A percentile compares a stretch with the other conserved stretches of the same genome.
These are phyloP conservation scores for Viridothelium virens DNA, from an alignment of 495 filamentous ascomycete genomes.

Conservation along the genomic window DNA sequence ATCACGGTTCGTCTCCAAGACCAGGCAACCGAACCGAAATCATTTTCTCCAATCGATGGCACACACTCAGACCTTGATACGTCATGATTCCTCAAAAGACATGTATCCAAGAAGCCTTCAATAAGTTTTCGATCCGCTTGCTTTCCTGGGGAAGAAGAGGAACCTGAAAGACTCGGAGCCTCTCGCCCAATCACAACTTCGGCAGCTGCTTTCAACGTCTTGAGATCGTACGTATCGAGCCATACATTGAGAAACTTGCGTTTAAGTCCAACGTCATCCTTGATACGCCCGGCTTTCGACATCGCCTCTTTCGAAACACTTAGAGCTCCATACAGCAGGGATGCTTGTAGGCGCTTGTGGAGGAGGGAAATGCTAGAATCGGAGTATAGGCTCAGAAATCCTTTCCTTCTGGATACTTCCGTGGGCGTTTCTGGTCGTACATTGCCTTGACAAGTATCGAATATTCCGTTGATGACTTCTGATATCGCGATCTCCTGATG, in stretches of 20 bases:
- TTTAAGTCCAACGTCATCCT: conserved; percentile 52
- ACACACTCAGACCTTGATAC: conserved; percentile 25
- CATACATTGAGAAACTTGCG: conserved; percentile 52
- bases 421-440: conserved; percentile 15
- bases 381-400: conserved; percentile 51
- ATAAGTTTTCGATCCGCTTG: conserved; percentile 38
- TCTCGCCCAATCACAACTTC: conserved; percentile 57
- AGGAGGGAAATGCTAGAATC: conserved; percentile 43
- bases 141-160: conserved; percentile 21
- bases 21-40: conserved; percentile 38
- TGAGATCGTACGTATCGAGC: conserved; percentile 50
- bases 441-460: conserved; percentile 34
- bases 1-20: conserved; percentile 50
- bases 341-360: conserved; percentile 55
- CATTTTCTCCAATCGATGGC: conserved; percentile 28
- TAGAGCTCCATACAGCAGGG: conserved; percentile 54
- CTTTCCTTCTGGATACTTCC: conserved; percentile 21
- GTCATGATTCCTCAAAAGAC: conserved; percentile 55
- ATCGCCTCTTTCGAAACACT: conserved; percentile 48
- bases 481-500: conserved; percentile 57
- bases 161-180: neutral
- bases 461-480: conserved; percentile 52
- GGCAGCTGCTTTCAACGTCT: conserved; percentile 43
- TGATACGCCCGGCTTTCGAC: conserved; percentile 41
- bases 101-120: conserved; percentile 49